Conservation (phyloP, 2,329 filamentous ascomycete genomes). For the Penicillium sp. region DNA sequence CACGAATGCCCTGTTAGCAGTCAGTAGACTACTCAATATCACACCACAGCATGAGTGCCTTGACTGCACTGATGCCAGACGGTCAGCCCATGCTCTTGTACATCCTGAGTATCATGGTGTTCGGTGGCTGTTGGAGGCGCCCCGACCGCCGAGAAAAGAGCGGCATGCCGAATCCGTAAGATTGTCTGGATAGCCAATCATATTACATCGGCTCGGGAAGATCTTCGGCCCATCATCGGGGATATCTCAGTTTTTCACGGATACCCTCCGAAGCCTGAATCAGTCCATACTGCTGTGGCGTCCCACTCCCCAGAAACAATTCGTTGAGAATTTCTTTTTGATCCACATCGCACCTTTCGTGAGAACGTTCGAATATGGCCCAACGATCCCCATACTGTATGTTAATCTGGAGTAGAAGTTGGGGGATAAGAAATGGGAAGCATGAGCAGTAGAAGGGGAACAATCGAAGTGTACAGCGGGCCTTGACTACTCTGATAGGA, state of each 20-base stretch:
- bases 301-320: conserved; percentile 5
- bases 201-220: conserved; percentile 15
- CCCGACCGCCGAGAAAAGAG: background rate
- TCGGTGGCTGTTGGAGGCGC: background rate
- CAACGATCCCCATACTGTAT: background rate
- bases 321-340: conserved; percentile 11
- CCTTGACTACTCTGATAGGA: background rate
- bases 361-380: background rate
- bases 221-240: conserved; percentile 23
- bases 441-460: background rate
- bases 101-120: background rate
- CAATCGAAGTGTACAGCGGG: no score
- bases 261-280: conserved; percentile 12
- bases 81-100: background rate
- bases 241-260: conserved; percentile 10
- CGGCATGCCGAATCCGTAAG: conserved; percentile 18
- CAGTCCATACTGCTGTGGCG: conserved; percentile 8
- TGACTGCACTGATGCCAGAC: background rate
- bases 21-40: no score
- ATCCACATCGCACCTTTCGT: conserved; percentile 10
- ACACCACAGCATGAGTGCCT: background rate
- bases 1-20: no score
- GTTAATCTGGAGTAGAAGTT: background rate
- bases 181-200: conserved; percentile 13
- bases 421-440: background rate